Conservation (phyloP, 2,329 filamentous ascomycete genomes). For the Exophiala spinifera region DNA sequence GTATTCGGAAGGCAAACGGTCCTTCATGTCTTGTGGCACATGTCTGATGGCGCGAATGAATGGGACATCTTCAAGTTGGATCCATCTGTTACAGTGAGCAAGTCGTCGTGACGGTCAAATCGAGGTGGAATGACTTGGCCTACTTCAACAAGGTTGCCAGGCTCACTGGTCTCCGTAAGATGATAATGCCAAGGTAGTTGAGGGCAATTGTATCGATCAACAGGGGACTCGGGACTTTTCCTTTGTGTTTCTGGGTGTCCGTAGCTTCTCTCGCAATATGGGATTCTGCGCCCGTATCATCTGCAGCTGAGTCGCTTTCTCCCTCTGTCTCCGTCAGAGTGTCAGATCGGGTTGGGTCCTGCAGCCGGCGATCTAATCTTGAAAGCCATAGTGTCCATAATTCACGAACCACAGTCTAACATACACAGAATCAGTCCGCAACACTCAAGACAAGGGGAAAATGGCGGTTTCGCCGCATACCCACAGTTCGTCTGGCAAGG, state of each 20-base stretch:
- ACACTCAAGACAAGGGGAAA: background rate
- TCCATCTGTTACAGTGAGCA: slow-evolving; percentile 54
- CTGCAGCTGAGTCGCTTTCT: slow-evolving; percentile 33
- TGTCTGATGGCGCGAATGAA: slow-evolving; percentile 62
- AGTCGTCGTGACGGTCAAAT: no score
- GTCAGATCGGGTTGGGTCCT: slow-evolving; percentile 16
- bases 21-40: slow-evolving; percentile 45
- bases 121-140: background rate
- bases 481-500: slow-evolving; percentile 71
- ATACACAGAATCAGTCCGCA: background rate
- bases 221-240: slow-evolving; percentile 50
- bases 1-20: slow-evolving; percentile 43
- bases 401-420: slow-evolving; percentile 65
- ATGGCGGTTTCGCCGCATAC: slow-evolving; percentile 36
- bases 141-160: slow-evolving; percentile 65
- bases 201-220: slow-evolving; percentile 72
- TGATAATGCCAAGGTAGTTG: slow-evolving; percentile 73
- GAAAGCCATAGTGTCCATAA: slow-evolving; percentile 77
- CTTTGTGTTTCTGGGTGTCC: slow-evolving; percentile 37
- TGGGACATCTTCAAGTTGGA: slow-evolving; percentile 63
- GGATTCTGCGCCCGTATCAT: slow-evolving; percentile 31
- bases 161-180: slow-evolving; percentile 73
- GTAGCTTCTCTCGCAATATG: slow-evolving; percentile 30
- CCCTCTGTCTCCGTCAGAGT: background rate
- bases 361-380: slow-evolving; percentile 42